Conservation (phyloP, 2,329 filamentous ascomycete species). For the Colletotrichum sp. region DNA sequence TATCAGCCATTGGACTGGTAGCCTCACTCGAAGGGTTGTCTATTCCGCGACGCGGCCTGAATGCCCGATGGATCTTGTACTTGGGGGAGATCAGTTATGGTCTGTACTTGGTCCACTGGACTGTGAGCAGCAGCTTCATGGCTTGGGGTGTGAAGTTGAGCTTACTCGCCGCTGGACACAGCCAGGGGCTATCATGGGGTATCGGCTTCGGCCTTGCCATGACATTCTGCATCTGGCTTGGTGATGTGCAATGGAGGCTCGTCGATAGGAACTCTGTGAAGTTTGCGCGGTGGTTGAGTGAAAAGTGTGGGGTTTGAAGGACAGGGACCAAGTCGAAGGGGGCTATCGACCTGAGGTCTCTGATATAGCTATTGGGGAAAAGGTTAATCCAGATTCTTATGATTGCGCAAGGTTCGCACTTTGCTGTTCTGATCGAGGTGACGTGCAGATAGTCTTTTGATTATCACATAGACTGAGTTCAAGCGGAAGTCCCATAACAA, state of each 20-base stretch:
- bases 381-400: background rate
- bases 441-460: too few species aligned
- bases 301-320: background rate
- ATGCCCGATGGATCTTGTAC: slow-evolving; percentile 62
- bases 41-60: slow-evolving; percentile 63
- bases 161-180: background rate
- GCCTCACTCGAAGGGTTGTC: background rate
- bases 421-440: too few species aligned
- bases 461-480: too few species aligned
- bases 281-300: slow-evolving; percentile 45
- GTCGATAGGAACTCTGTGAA: slow-evolving; percentile 49
- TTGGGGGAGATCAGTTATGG: slow-evolving; percentile 67
- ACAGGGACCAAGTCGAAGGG: background rate
- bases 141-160: background rate
- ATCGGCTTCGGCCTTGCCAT: background rate
- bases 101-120: slow-evolving; percentile 68
- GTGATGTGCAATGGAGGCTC: slow-evolving; percentile 50
- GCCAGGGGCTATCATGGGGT: background rate
- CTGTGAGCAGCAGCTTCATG: background rate
- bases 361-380: background rate
- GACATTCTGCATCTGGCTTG: slow-evolving; percentile 40
- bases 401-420: too few species aligned
- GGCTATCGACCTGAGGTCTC: background rate
- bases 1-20: slow-evolving; percentile 1
- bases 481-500: too few species aligned